A percentile compares a stretch with the other conserved stretches of the same genome.
Evolutionary conservation across 2,329 filamentous ascomycete genomes (phyloP).

Genomic region (Furcasterigmium furcatum): DNA sequence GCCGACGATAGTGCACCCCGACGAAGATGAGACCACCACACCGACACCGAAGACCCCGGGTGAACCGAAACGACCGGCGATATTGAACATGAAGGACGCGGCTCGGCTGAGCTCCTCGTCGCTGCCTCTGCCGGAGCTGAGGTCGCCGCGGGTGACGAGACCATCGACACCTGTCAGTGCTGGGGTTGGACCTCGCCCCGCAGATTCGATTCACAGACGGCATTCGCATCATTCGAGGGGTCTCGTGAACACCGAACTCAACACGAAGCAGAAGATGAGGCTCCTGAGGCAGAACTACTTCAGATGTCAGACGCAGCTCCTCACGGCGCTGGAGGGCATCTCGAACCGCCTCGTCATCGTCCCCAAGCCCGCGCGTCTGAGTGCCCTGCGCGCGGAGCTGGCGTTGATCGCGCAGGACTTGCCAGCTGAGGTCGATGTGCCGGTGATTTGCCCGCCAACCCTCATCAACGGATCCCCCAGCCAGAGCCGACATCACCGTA

Average conservation of each 20-base stretch:
- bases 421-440: slow-evolving; percentile 80
- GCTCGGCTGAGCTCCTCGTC: slow-evolving; percentile 65
- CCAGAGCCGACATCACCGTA: slow-evolving; percentile 75
- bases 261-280: slow-evolving; percentile 64
- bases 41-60: slow-evolving; percentile 21
- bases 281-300: slow-evolving; percentile 80
- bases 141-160: slow-evolving; percentile 47
- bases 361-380: slow-evolving; percentile 76
- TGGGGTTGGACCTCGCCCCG: slow-evolving; percentile 39
- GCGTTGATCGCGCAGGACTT: slow-evolving; percentile 78
- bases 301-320: slow-evolving; percentile 74
- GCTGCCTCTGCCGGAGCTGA: slow-evolving; percentile 59
- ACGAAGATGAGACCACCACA: neutral
- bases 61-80: slow-evolving; percentile 40
- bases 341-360: slow-evolving; percentile 82
- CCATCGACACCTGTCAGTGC: slow-evolving; percentile 58
- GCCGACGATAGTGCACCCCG: slow-evolving; percentile 13
- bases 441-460: slow-evolving; percentile 74
- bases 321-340: slow-evolving; percentile 78
- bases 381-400: slow-evolving; percentile 76
- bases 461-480: slow-evolving; percentile 70
- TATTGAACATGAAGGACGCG: slow-evolving; percentile 54
- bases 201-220: slow-evolving; percentile 49
- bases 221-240: slow-evolving; percentile 61
- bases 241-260: slow-evolving; percentile 59